Conservation (phyloP, 768 basidiomycete genomes). For the Inosperma sp. region DNA sequence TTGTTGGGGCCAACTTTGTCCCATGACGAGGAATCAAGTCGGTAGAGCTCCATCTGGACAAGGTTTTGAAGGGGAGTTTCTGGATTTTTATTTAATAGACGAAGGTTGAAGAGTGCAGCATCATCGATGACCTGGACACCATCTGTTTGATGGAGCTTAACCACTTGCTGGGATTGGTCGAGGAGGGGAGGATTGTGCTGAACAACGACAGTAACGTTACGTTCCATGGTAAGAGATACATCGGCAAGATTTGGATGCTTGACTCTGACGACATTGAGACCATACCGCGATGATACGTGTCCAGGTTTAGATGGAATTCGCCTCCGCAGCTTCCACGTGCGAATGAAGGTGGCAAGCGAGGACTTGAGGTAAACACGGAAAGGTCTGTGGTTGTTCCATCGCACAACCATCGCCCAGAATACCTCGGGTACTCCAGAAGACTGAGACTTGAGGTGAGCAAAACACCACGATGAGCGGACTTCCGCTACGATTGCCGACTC, state of each 20-base stretch:
- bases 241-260: conserved; percentile 43
- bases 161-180: conserved; percentile 30
- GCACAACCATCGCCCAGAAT: conserved; percentile 49
- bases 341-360: conserved; percentile 42
- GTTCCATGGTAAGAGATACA: conserved; percentile 43
- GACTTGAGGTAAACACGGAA: conserved; percentile 52
- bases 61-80: conserved; percentile 41
- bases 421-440: conserved; percentile 27
- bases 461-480: conserved; percentile 56
- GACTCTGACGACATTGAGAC: conserved; percentile 45
- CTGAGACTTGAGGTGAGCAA: conserved; percentile 41
- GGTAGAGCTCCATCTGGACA: conserved; percentile 52
- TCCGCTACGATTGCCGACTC: conserved; percentile 48
- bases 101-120: conserved; percentile 56
- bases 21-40: conserved; percentile 43
- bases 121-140: conserved; percentile 45
- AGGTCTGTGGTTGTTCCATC: conserved; percentile 52
- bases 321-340: conserved; percentile 41
- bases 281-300: conserved; percentile 32
- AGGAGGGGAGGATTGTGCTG: conserved; percentile 41
- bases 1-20: conserved; percentile 42
- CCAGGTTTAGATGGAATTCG: conserved; percentile 32
- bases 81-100: conserved; percentile 50
- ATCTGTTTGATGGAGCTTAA: conserved; percentile 34
- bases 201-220: conserved; percentile 39